Percentiles rank a stretch among this genome's conserved stretches.
phyloP scores from a whole-genome alignment of 2,329 filamentous ascomycete species.

The Trichoderma koningii region DNA sequence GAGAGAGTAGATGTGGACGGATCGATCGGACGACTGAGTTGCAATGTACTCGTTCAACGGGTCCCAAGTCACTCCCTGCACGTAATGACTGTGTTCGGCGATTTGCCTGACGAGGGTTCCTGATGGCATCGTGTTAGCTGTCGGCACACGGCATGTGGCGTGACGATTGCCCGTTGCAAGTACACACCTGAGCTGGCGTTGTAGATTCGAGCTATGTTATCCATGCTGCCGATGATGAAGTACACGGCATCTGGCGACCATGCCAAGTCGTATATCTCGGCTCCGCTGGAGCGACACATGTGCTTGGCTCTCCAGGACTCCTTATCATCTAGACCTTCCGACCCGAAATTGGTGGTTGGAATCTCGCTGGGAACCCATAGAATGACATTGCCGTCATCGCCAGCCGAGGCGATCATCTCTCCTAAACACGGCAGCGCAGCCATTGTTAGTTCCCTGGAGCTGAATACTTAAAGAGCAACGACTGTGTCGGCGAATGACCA shows the following conservation, averaged over 20 bases:
- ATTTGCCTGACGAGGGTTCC: slow-evolving; percentile 81
- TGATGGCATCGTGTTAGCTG: slow-evolving; percentile 31
- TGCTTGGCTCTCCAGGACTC: slow-evolving; percentile 96
- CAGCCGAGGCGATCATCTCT: slow-evolving; percentile 89
- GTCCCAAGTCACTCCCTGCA: slow-evolving; percentile 98
- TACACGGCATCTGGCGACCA: slow-evolving; percentile 97
- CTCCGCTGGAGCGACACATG: slow-evolving; percentile 93
- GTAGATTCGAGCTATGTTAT: slow-evolving; percentile 96
- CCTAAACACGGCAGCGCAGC: slow-evolving; percentile 52
- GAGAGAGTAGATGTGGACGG: slow-evolving; percentile 94
- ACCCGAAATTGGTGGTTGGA: slow-evolving; percentile 70
- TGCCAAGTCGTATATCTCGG: slow-evolving; percentile 96
- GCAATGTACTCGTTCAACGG: slow-evolving; percentile 97
- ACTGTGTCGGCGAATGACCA: neutral
- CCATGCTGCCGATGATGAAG: slow-evolving; percentile 99
- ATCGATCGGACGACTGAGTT: slow-evolving; percentile 96
- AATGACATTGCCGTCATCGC: slow-evolving; percentile 95
- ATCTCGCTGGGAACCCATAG: slow-evolving; percentile 90
- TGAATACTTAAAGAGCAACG: neutral
- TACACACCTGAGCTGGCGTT: slow-evolving; percentile 81
- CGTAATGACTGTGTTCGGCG: slow-evolving; percentile 96
- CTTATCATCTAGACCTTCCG: slow-evolving; percentile 87
- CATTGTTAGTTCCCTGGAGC: slow-evolving; percentile 22
- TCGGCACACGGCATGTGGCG: slow-evolving; percentile 5
- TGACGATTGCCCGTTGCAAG: neutral